phyloP scores from a whole-genome alignment of 768 basidiomycete species.

The Cystofilobasidium capitatum region DNA sequence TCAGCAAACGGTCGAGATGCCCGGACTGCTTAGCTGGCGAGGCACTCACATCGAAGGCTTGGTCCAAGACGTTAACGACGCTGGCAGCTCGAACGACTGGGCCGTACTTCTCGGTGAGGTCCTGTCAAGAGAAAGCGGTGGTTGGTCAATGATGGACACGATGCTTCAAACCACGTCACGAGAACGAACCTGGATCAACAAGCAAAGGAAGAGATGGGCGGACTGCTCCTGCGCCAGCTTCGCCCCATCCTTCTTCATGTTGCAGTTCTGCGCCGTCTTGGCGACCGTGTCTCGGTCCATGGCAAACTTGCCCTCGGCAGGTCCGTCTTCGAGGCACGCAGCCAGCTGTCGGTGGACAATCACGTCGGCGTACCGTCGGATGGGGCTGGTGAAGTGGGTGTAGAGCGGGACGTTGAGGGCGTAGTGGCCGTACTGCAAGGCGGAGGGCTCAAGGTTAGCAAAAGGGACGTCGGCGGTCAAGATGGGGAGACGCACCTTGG shows the following conservation, averaged over 20 bases:
- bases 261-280: constrained; percentile 95
- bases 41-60: constrained; percentile 75
- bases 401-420: constrained; percentile 83
- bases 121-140: constrained; percentile 34
- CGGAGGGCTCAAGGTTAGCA: neutral
- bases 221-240: constrained; percentile 92
- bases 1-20: neutral
- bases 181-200: constrained; percentile 56
- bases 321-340: constrained; percentile 61
- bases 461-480: no score
- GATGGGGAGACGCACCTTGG: constrained; percentile 47
- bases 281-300: constrained; percentile 98
- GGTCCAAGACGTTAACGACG: constrained; percentile 91
- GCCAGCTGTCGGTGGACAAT: constrained; percentile 95
- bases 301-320: constrained; percentile 75
- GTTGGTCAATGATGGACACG: no score
- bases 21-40: neutral
- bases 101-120: constrained; percentile 87
- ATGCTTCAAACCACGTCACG: neutral
- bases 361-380: constrained; percentile 81
- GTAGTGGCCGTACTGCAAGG: constrained; percentile 64
- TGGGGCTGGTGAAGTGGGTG: constrained; percentile 53
- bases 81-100: constrained; percentile 91
- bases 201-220: constrained; percentile 85
- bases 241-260: constrained; percentile 85